phyloP scores from a whole-genome alignment of 768 basidiomycete species.

The Auriculariales sp. region DNA sequence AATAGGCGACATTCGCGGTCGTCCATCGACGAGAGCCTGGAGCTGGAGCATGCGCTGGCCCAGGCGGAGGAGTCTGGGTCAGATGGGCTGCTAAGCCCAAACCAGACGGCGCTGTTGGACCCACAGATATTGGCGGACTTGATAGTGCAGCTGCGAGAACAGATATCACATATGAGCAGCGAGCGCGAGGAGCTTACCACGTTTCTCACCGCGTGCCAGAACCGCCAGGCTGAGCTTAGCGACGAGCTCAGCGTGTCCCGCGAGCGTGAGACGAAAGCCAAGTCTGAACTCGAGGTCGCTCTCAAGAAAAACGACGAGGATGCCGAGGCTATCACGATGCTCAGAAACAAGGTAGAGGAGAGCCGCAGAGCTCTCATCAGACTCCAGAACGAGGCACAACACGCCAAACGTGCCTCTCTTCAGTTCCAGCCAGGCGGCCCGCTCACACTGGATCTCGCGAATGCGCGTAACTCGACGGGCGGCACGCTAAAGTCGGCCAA shows the following conservation, averaged over 20 bases:
- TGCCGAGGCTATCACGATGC: conserved; percentile 58
- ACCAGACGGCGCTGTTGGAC: conserved; percentile 38
- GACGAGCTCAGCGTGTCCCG: conserved; percentile 39
- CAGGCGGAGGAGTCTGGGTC: conserved; percentile 10
- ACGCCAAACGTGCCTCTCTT: conserved; percentile 29
- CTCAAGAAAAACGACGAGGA: conserved; percentile 38
- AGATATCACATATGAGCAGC: conserved; percentile 44
- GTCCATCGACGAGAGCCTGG: conserved; percentile 58
- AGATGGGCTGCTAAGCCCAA: not conserved
- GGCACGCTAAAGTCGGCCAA: conserved; percentile 39
- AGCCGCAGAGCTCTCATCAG: conserved; percentile 81
- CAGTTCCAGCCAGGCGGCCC: conserved; percentile 25
- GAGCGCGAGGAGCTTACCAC: conserved; percentile 57
- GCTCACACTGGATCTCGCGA: conserved; percentile 34
- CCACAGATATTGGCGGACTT: conserved; percentile 64
- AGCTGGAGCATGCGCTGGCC: conserved; percentile 63
- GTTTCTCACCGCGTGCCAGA: conserved; percentile 32
- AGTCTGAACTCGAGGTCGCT: conserved; percentile 12
- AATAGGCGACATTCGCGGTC: not conserved
- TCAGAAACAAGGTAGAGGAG: conserved; percentile 77
- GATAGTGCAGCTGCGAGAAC: conserved; percentile 55
- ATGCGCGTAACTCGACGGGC: conserved; percentile 25
- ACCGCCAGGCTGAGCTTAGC: conserved; percentile 43
- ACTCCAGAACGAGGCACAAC: conserved; percentile 54
- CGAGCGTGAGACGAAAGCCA: conserved; percentile 9